Evolutionary conservation across 2,329 filamentous ascomycete genomes (phyloP).

Genomic region (Karstenula rhodostoma): DNA sequence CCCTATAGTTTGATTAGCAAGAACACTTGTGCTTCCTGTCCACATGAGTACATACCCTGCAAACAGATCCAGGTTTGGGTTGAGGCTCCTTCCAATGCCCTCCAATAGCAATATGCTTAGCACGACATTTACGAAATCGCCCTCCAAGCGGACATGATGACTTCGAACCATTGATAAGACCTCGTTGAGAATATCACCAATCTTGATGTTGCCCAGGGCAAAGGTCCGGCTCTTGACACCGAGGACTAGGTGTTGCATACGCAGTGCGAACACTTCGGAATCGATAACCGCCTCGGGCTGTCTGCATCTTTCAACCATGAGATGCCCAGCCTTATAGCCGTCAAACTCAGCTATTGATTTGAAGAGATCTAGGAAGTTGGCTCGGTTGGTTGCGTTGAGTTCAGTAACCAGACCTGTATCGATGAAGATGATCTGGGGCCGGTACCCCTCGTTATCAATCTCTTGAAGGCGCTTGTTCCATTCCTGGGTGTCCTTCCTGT

Average conservation of each 20-base stretch:
- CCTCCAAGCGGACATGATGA: constrained; percentile 93
- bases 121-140: constrained; percentile 98
- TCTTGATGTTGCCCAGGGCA: constrained; percentile 91
- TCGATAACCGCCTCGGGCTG: constrained; percentile 91
- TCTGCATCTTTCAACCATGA: constrained; percentile 96
- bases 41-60: constrained; percentile 62
- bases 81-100: constrained; percentile 86
- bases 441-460: constrained; percentile 86
- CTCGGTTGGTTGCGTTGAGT: constrained; percentile 83
- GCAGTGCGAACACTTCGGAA: constrained; percentile 87
- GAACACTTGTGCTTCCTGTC: neutral
- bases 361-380: constrained; percentile 95
- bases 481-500: constrained; percentile 69
- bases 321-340: constrained; percentile 89
- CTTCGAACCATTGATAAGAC: constrained; percentile 89
- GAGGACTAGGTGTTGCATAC: constrained; percentile 96
- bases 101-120: constrained; percentile 93
- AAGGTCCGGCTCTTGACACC: constrained; percentile 90
- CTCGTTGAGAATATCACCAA: constrained; percentile 91
- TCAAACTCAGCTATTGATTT: constrained; percentile 96
- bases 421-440: constrained; percentile 95
- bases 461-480: constrained; percentile 79
- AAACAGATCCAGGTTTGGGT: constrained; percentile 88
- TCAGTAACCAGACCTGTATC: constrained; percentile 96
- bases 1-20: constrained; percentile 59